Conservation (phyloP, 164 flowering plant genomes). For the Umbellularia californica region DNA sequence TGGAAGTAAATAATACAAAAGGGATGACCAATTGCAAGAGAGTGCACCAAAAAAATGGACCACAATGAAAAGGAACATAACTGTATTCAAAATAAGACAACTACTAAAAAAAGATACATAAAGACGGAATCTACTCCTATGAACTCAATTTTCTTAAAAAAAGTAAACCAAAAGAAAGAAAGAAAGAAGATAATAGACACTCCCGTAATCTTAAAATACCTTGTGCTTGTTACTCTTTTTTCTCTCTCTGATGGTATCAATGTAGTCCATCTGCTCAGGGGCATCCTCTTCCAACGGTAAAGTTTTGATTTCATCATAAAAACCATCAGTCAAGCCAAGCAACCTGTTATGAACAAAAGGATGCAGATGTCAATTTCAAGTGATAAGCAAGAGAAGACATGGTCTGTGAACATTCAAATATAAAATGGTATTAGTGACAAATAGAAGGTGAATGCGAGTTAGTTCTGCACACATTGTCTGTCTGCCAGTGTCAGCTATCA, state of each 20-base stretch:
- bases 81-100: background rate
- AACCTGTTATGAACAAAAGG: constrained; percentile 39
- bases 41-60: background rate
- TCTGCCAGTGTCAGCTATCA: too few relatives aligned
- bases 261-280: constrained; percentile 23
- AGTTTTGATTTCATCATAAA: constrained; percentile 61
- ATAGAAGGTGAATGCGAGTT: too few relatives aligned
- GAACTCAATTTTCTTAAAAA: background rate
- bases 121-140: background rate
- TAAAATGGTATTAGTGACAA: too few relatives aligned
- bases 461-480: too few relatives aligned
- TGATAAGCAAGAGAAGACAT: background rate
- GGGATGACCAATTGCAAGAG: background rate
- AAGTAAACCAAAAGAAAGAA: too few relatives aligned
- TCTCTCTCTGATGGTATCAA: constrained; percentile 21
- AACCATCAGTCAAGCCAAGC: constrained; percentile 61
- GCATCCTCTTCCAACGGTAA: constrained; percentile 47
- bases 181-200: too few relatives aligned
- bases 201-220: constrained; percentile 33
- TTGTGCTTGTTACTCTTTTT: constrained; percentile 56
- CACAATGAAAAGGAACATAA: background rate
- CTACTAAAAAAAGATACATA: background rate
- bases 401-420: background rate
- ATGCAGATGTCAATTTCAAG: background rate
- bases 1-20: background rate